Evolutionary conservation across 2,329 filamentous ascomycete species (phyloP), one percentile per base, ranked within the genome.

Genomic region (Metarhizium guizhouense): DNA sequence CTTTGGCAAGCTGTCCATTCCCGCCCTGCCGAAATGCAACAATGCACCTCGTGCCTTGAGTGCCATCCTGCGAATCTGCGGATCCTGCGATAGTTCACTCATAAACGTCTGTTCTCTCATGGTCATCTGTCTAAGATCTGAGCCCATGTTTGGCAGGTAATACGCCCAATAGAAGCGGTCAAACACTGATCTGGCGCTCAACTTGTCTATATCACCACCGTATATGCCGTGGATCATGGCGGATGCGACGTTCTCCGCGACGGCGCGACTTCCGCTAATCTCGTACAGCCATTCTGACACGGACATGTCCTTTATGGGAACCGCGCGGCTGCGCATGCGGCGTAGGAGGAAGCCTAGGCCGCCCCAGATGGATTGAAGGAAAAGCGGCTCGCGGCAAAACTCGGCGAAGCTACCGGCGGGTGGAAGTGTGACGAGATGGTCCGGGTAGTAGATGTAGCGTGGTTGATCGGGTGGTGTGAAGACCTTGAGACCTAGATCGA

Each of bases 401-500:
- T 64, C 57, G 47, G 62, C 51, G 48, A 70, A 36, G 54, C 57
- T 58, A 36, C 61, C 56, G 25, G 61, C 55, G 3, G 70, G 70
- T 2, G 71, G 71, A 30, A 70, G 59, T 42, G 61, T 54, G 32
- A 74, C 68, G 38, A 74, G 80, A 64, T 85, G 88, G 67, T 96
- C 88, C 2, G 89, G 89, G 65, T 95, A 95, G 78, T 94, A 96
- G 57, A 97, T 76, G 70, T 86, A 96, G 59, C 91, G 87, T 14
- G 67, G 63, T 52, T 62, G 59, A 47, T 64, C 66, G 76, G 54
- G 78, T 76, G 53, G 79, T 72, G 79, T 76, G 70, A 70, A 49
- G 77, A 84, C 63, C n/a, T 59, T 55, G 57, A 72, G 69, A 40
- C 70, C 70, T 32, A 72, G 65, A 54, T 71, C 69, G 47, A 70